Evolutionary conservation across 2,329 filamentous ascomycete genomes (phyloP), one percentile per base, ranked within the genome.

Genomic region (Ophiostoma ulmi): DNA sequence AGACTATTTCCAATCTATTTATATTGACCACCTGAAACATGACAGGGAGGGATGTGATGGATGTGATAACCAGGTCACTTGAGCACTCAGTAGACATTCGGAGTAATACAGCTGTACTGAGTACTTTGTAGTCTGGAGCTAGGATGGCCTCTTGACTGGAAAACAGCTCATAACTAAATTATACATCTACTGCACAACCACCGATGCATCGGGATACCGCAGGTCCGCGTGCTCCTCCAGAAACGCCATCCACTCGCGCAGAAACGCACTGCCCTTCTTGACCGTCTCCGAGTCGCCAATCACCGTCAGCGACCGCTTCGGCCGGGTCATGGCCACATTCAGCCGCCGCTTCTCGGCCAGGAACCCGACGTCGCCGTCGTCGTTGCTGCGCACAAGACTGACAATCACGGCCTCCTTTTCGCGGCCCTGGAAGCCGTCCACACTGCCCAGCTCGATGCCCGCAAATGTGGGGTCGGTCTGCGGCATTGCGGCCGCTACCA

Each of bases 401-500:
- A 99, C 90, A 55, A 99, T 86, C 20, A 99, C 90, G 2, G 92
- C 95, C 79, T 99, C 95, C 80, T 99, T 99, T 80, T 99, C 95
- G 22, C 95, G 88, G 44, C 95, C 95, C 79, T 99, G 79, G 78
- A 99, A 99, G 1, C 94, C 95, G 79, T 99, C 95, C 1, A 99
- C 92, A 76, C 93, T 97, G 44, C 95, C 95, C n/a, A 99, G 84
- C 79, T 99, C 95, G 68, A 99, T 88, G 14, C 91, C 93, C 0
- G 91, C 91, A 76, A 91, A 97, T 55, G 84, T 82, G 4, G 44
- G 5, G 17, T 48, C 44, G 72, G 95, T 91, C 77, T 94, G 95
- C 38, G 65, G 65, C 68, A 99, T 85, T 74, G 90, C 84, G 52
- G 36, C 66, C 14, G 93, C 89, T 69, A 98, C 83, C 13, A 96